phyloP scores from a whole-genome alignment of 768 basidiomycete species.

The Pleurotus ostreatus region DNA sequence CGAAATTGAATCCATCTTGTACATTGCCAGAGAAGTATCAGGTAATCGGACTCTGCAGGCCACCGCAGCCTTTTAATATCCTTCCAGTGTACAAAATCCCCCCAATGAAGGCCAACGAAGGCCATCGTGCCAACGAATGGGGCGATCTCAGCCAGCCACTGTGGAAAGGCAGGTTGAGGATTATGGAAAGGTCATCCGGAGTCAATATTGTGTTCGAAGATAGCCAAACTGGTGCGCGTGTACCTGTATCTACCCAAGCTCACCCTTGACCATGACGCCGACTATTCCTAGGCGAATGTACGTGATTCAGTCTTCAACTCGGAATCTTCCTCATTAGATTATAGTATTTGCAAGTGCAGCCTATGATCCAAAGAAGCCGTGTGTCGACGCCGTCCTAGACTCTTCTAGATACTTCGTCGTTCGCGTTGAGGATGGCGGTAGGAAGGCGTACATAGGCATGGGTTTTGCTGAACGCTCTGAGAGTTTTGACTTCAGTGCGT shows the following conservation, averaged over 20 bases:
- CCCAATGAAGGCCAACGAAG: constrained; percentile 79
- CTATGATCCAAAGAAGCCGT: constrained; percentile 75
- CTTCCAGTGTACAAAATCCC: constrained; percentile 85
- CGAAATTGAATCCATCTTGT: constrained; percentile 86
- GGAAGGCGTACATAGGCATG: constrained; percentile 91
- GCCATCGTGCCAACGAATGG: constrained; percentile 92
- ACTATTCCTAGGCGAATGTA: constrained; percentile 58
- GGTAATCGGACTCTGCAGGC: constrained; percentile 38
- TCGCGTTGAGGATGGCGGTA: constrained; percentile 82
- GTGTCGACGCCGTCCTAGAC: constrained; percentile 93
- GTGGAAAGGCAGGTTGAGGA: constrained; percentile 90
- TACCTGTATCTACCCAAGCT: background rate
- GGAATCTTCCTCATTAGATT: background rate
- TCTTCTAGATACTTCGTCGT: constrained; percentile 95
- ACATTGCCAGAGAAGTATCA: constrained; percentile 87
- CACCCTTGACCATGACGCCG: background rate
- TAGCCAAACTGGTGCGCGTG: constrained; percentile 60
- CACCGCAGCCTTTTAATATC: constrained; percentile 5
- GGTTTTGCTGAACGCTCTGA: constrained; percentile 87
- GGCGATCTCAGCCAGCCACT: constrained; percentile 78
- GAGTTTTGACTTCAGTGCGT: constrained; percentile 89
- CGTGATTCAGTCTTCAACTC: constrained; percentile 19
- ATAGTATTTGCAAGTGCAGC: constrained; percentile 83
- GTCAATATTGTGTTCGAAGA: constrained; percentile 81
- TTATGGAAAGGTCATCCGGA: constrained; percentile 70